Base-by-base conservation (phyloP, 192 early-diverging fungal genomes). In the Podila clonocystis region DNA sequence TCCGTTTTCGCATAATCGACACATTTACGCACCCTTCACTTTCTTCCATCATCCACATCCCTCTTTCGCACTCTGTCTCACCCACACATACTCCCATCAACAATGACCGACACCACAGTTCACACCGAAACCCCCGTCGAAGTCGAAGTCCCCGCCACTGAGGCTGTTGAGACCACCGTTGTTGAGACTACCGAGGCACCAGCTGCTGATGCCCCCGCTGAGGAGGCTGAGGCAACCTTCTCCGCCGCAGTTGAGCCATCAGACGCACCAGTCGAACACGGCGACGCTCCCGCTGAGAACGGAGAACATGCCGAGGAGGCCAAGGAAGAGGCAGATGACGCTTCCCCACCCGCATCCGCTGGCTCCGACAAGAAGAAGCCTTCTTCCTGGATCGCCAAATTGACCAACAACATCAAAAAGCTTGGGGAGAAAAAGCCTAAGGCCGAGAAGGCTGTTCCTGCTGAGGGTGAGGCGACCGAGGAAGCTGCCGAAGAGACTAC, bases 401-500 rank as follows among this genome's bases (percentile, higher is more conserved):
- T 65, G 15, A 57, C 64, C 64, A 33, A 28, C 64, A 57, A 65
- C 26, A 29, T 52, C 49, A 57, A 52, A 5, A 57, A 65, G 64
- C n/a, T 65, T 11, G 34, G 45, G 3, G 64, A 49, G 9, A 57
- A 49, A 15, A 57, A 52, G 64, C 13, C 48, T 15, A 57, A 65
- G 64, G 4, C 52, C 24, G 52, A 55, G 24, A 65, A 49, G 64
- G 26, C 52, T 57, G 38, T 28, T 28, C 2, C 64, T 5, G 41
- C 26, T 57, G 64, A 49, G 19, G 64, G 52, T 49, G 64, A 29
- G 64, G 31, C 38, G 9, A 31, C 52, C 28, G 64, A 17, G 15
- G 64, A 17, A 19, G 63, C 22, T 55, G 63, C 36, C 63, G 63
- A 65, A 31, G 63, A 26, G 48, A 55, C 22, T 8, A 26, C 64